These are phyloP conservation scores for Boletus pseudo-olivaceus DNA, from an alignment of 768 basidiomycete species.

Conservation along the genomic window DNA sequence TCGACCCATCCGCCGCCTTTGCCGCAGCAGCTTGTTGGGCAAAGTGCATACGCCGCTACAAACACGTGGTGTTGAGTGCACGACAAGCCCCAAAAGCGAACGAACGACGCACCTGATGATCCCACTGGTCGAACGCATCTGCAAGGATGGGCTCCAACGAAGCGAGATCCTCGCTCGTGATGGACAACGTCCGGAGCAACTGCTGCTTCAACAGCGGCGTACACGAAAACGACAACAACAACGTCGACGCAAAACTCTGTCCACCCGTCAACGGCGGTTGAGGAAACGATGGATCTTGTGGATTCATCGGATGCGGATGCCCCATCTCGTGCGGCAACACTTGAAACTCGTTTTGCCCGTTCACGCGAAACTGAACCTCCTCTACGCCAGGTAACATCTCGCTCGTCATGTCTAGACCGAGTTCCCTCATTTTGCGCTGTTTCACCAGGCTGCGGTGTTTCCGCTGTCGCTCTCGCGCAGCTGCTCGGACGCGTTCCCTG, in stretches of 20 bases:
- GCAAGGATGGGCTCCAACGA: constrained; percentile 78
- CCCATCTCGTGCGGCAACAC: constrained; percentile 36
- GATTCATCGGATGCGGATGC: constrained; percentile 34
- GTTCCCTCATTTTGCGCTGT: constrained; percentile 74
- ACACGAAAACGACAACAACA: constrained; percentile 74
- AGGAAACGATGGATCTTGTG: constrained; percentile 61
- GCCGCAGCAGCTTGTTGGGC: constrained; percentile 35
- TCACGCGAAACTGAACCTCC: constrained; percentile 61
- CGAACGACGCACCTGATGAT: constrained; percentile 56
- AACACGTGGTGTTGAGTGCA: background rate
- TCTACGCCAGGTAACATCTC: constrained; percentile 64
- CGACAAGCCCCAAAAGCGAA: background rate
- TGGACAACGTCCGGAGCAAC: constrained; percentile 63
- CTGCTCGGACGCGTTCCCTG: constrained; percentile 68
- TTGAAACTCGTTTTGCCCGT: constrained; percentile 40
- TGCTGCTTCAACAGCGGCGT: constrained; percentile 73
- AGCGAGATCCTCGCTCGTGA: constrained; percentile 77
- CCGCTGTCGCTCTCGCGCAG: constrained; percentile 76
- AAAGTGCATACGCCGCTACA: constrained; percentile 47
- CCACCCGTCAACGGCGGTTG: constrained; percentile 52
- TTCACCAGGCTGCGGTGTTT: constrained; percentile 80
- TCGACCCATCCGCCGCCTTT: constrained; percentile 29
- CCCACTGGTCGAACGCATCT: constrained; percentile 85
- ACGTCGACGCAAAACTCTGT: constrained; percentile 75
- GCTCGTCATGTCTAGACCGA: constrained; percentile 80